Evolutionary conservation across 805 yeast genomes (phyloP), one percentile per base, ranked within the genome.

Genomic region (Suhomyces sp.): DNA sequence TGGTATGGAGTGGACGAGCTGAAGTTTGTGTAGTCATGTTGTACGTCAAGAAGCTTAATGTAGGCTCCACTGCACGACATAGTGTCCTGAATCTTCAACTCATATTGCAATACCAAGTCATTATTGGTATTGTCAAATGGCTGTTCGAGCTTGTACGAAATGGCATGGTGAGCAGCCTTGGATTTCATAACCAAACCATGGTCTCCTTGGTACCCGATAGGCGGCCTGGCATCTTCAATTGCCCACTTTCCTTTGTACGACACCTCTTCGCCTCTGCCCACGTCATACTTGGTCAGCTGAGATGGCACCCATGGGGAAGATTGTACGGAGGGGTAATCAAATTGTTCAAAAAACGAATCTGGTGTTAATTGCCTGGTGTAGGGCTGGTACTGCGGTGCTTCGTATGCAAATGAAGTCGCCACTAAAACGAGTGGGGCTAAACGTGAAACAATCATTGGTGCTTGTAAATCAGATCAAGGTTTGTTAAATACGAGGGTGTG

Each of bases 61-160:
- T 91, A 92, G 1, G 96, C 93, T 51, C 97, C 97, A 47, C 96
- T 96, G 71, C 97, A 92, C 45, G 77, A 77, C 52, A 90, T 73
- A 8, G 88, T 89, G 41, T 86, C 77, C 72, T 92, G 97, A 42
- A 86, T 71, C 72, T 91, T 91, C 51, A 90, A 88, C 70, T 92
- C 97, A 69, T 90, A 92, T 71, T 92, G 97, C 42, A 90, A 72
- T 8, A 92, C 97, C 57, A 92, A 74, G 13, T 90, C 84, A 53
- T 83, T 75, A 59, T 78, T 79, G 9, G 74, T 80, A 68, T 85
- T 86, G 65, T 80, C 79, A 53, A 91, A 77, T 2, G 85, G 80
- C 26, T 68, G 53, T 17, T 82, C 81, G 51, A 92, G 77, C 56
- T 75, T 68, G 51, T 83, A 81, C 40, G 90, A 84, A 60, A 92